Evolutionary conservation across 805 yeast genomes (phyloP).

Genomic region (Millerozyma miso): DNA sequence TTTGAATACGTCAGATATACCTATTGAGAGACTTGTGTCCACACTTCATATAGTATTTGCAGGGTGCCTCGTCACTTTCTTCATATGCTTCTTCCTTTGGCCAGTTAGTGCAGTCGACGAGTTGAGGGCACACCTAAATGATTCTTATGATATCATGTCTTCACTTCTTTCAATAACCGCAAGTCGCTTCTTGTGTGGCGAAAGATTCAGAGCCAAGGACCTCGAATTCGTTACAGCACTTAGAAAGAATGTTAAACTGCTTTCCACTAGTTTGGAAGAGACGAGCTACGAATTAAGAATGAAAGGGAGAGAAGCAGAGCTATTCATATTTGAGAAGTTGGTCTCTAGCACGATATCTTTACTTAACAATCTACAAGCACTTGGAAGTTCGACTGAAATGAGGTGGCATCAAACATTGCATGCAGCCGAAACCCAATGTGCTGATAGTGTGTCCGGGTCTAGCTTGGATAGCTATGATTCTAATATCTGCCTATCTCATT

Average conservation of each 20-base stretch:
- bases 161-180: constrained; percentile 43
- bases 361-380: constrained; percentile 59
- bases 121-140: constrained; percentile 45
- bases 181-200: constrained; percentile 47
- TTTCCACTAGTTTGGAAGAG: constrained; percentile 48
- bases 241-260: constrained; percentile 33
- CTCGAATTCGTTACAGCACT: constrained; percentile 32
- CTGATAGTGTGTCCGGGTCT: constrained; percentile 12
- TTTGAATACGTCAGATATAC: constrained; percentile 52
- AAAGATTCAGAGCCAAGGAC: constrained; percentile 39
- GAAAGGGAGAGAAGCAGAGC: constrained; percentile 55
- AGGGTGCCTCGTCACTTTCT: constrained; percentile 60
- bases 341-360: constrained; percentile 51
- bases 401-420: constrained; percentile 50
- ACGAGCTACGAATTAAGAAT: constrained; percentile 56
- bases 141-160: constrained; percentile 50
- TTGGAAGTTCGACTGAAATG: constrained; percentile 64
- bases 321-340: constrained; percentile 37
- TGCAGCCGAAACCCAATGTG: constrained; percentile 9
- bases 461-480: constrained; percentile 22
- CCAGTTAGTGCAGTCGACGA: constrained; percentile 53
- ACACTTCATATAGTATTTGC: constrained; percentile 53
- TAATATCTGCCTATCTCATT: constrained; percentile 16
- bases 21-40: constrained; percentile 49
- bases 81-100: constrained; percentile 59